Conservation (phyloP, 2,329 filamentous ascomycete genomes). For the Cercospora canescens region DNA sequence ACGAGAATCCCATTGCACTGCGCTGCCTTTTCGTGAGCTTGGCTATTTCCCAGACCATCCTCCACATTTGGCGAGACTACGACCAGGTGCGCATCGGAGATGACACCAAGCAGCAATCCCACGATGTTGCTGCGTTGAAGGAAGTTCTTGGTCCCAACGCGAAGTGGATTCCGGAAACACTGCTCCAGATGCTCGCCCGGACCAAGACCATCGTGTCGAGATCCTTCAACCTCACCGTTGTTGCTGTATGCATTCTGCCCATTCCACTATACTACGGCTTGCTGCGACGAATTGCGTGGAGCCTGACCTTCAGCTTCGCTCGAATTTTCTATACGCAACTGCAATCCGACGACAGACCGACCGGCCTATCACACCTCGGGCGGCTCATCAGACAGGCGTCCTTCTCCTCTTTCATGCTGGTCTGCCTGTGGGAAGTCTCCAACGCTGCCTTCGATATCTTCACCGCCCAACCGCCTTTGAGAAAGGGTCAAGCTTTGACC, state of each 20-base stretch:
- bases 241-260: constrained; percentile 21
- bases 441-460: constrained; percentile 80
- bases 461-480: constrained; percentile 77
- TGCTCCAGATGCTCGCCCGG: constrained; percentile 6
- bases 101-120: constrained; percentile 8
- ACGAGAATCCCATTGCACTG: constrained; percentile 83
- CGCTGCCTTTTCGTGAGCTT: constrained; percentile 69
- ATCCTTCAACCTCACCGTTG: constrained; percentile 22
- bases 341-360: constrained; percentile 62
- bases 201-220: constrained; percentile 21
- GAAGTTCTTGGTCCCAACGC: constrained; percentile 3
- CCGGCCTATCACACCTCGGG: constrained; percentile 50
- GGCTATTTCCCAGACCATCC: constrained; percentile 66
- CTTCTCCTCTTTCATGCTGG: constrained; percentile 66
- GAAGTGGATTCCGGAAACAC: constrained; percentile 6
- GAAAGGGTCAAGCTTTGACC: constrained; percentile 81
- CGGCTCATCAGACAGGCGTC: constrained; percentile 25
- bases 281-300: constrained; percentile 66
- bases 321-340: constrained; percentile 71
- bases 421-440: constrained; percentile 72
- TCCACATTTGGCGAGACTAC: constrained; percentile 72
- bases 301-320: constrained; percentile 67
- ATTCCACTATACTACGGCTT: constrained; percentile 62
- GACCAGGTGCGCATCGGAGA: constrained; percentile 62
- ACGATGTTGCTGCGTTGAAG: constrained; percentile 28